phyloP scores from a whole-genome alignment of 768 basidiomycete genomes.

The Chlorophyllum brunneum region DNA sequence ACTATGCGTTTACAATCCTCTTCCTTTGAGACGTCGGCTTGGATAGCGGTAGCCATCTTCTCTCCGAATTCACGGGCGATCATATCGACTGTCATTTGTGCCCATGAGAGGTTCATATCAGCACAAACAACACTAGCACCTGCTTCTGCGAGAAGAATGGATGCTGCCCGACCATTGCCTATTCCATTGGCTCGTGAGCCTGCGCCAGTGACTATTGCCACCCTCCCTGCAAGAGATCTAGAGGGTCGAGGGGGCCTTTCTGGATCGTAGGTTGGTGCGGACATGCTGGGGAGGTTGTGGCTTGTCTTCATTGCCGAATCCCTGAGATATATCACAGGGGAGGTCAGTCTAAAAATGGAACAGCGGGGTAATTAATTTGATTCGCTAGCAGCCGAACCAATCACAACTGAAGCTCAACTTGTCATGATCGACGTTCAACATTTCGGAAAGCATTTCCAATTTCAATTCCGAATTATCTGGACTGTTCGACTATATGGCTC shows the following conservation, averaged over 20 bases:
- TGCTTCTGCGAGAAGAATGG: conserved; percentile 38
- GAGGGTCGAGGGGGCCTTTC: conserved; percentile 31
- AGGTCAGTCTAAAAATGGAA: too few relatives aligned
- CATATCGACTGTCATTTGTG: conserved; percentile 34
- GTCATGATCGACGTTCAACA: too few relatives aligned
- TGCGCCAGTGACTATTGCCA: conserved; percentile 40
- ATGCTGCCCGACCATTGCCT: conserved; percentile 38
- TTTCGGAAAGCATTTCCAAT: too few relatives aligned
- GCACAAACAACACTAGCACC: conserved; percentile 34
- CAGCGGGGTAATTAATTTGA: too few relatives aligned
- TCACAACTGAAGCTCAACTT: too few relatives aligned
- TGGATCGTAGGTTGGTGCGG: conserved; percentile 15
- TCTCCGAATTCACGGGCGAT: conserved; percentile 33
- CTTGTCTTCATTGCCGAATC: not conserved
- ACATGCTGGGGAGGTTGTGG: conserved; percentile 2
- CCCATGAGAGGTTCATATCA: conserved; percentile 34
- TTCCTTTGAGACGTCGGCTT: conserved; percentile 33
- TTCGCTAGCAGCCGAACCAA: too few relatives aligned
- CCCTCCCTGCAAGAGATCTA: conserved; percentile 26
- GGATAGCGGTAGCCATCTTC: conserved; percentile 27
- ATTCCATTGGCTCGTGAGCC: conserved; percentile 36
- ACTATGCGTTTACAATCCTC: conserved; percentile 33
- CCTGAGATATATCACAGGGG: too few relatives aligned
- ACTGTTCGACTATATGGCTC: too few relatives aligned
- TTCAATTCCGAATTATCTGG: too few relatives aligned